These are phyloP conservation scores for Pestalotiopsis sp. DNA, from an alignment of 2,329 filamentous ascomycete species.

Conservation along the genomic window DNA sequence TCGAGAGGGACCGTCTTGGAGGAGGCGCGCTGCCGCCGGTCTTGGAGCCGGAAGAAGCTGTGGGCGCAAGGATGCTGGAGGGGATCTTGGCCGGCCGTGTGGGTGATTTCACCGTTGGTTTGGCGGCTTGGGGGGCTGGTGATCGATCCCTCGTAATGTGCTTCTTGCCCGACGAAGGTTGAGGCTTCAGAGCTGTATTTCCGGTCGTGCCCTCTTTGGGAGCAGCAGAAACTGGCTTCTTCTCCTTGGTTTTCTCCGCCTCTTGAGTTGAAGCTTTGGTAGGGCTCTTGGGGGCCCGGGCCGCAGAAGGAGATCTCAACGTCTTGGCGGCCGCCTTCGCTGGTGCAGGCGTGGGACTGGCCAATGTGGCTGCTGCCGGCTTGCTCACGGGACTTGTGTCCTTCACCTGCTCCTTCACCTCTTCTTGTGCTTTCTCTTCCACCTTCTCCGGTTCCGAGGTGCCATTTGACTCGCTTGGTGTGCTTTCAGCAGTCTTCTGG, in stretches of 20 bases:
- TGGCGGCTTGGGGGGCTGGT: conserved; percentile 48
- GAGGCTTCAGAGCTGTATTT: conserved; percentile 33
- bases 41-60: conserved; percentile 70
- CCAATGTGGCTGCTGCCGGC: conserved; percentile 18
- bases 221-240: conserved; percentile 31
- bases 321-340: conserved; percentile 35
- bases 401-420: conserved; percentile 26
- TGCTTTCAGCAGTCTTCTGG: conserved; percentile 21
- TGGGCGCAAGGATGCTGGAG: conserved; percentile 69
- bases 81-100: conserved; percentile 70
- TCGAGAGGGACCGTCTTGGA: conserved; percentile 43
- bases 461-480: conserved; percentile 14
- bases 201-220: conserved; percentile 35
- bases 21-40: conserved; percentile 39
- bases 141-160: conserved; percentile 44
- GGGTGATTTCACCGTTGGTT: conserved; percentile 67
- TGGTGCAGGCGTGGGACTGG: conserved; percentile 27
- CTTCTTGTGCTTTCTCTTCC: background rate
- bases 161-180: conserved; percentile 41
- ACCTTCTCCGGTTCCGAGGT: conserved; percentile 17
- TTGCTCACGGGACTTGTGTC: conserved; percentile 27
- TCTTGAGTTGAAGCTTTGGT: conserved; percentile 22
- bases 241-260: conserved; percentile 35
- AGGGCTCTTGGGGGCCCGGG: conserved; percentile 42
- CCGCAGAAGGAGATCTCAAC: conserved; percentile 38